A percentile compares a stretch with the other conserved stretches of the same genome.
phyloP scores from a whole-genome alignment of 2,329 filamentous ascomycete genomes.

The Colletotrichum salicis region DNA sequence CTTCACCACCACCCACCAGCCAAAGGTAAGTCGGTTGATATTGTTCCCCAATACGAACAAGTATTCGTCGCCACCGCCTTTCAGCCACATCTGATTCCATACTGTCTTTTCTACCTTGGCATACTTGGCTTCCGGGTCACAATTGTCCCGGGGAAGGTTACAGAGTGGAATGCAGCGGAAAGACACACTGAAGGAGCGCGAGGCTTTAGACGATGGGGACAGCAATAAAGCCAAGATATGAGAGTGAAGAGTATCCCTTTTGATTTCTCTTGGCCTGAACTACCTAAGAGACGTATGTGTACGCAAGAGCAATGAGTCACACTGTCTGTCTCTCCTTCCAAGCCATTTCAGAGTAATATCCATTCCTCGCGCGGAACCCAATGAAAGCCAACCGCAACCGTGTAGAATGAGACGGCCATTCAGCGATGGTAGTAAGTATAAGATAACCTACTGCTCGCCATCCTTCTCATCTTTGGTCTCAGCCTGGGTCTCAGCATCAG shows the following conservation, averaged over 20 bases:
- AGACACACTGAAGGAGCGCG: background rate
- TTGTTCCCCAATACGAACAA: background rate
- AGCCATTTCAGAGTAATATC: background rate
- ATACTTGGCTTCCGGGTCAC: background rate
- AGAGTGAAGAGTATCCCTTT: background rate
- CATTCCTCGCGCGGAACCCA: background rate
- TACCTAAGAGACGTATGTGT: background rate
- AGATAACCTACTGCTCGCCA: conserved; percentile 46
- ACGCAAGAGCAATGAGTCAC: background rate
- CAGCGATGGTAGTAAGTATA: background rate
- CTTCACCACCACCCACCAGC: background rate
- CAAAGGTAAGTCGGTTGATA: background rate
- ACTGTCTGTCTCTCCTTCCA: background rate
- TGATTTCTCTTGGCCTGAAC: background rate
- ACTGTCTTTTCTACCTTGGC: background rate
- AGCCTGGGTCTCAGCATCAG: background rate
- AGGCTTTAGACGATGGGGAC: background rate
- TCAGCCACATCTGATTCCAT: background rate
- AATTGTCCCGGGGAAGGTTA: background rate
- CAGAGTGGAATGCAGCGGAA: too few relatives aligned
- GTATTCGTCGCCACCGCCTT: background rate
- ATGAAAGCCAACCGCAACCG: background rate
- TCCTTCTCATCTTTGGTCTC: conserved; percentile 46
- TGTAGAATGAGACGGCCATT: background rate
- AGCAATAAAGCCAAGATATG: background rate